These are phyloP conservation scores for Aspergillus biplanus DNA, from an alignment of 495 filamentous ascomycete species.

Conservation along the genomic window DNA sequence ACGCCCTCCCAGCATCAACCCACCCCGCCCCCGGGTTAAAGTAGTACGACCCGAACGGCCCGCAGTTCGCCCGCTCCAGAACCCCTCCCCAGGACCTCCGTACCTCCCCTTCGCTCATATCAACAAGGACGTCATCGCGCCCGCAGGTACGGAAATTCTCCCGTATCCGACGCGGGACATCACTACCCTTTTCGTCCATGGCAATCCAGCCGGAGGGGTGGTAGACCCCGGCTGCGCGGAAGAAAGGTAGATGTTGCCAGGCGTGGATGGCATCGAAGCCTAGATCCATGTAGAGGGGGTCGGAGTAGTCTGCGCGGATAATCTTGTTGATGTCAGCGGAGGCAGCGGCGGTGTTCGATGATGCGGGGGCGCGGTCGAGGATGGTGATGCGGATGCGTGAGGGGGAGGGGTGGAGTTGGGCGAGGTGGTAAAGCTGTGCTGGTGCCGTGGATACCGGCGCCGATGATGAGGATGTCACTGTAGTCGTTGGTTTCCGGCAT, in stretches of 20 bases:
- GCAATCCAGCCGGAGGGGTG: slow-evolving; percentile 42
- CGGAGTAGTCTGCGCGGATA: slow-evolving; percentile 40
- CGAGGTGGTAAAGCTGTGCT: slow-evolving; percentile 50
- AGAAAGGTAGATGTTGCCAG: slow-evolving; percentile 31
- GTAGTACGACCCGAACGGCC: slow-evolving; percentile 34
- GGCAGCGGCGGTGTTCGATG: slow-evolving; percentile 28
- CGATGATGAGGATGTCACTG: slow-evolving; percentile 40
- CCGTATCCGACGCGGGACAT: slow-evolving; percentile 30
- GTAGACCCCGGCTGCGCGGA: slow-evolving; percentile 31
- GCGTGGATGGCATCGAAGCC: slow-evolving; percentile 37
- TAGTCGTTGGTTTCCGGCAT: neutral
- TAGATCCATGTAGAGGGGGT: slow-evolving; percentile 36
- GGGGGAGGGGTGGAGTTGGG: slow-evolving; percentile 24
- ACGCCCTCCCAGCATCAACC: slow-evolving; percentile 41
- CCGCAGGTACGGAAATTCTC: slow-evolving; percentile 36
- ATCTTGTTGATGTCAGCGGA: slow-evolving; percentile 42
- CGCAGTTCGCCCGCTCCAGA: slow-evolving; percentile 32
- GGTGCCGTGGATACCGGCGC: slow-evolving; percentile 33
- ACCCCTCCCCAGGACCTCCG: slow-evolving; percentile 34
- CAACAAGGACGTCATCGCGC: slow-evolving; percentile 20
- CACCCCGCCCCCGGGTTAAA: slow-evolving; percentile 46
- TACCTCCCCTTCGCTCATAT: slow-evolving; percentile 36
- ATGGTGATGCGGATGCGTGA: slow-evolving; percentile 38
- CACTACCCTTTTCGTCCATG: slow-evolving; percentile 29
- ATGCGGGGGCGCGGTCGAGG: slow-evolving; percentile 39